phyloP scores from a whole-genome alignment of 1,284 basidiomycete species.

The Heterobasidion irregulare region DNA sequence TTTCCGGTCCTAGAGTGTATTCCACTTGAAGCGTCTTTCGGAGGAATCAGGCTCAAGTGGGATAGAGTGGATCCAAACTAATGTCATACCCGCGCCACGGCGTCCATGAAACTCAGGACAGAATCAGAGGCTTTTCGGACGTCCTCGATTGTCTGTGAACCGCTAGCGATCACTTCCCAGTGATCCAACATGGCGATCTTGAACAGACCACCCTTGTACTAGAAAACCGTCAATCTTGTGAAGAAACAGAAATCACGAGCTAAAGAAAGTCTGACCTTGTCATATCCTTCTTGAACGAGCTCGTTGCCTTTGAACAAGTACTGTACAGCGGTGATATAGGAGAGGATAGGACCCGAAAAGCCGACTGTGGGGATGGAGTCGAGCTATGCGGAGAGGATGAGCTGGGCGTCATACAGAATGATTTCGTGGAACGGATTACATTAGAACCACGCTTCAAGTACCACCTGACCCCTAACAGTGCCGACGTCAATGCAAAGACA shows the following conservation, averaged over 20 bases:
- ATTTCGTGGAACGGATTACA: no score
- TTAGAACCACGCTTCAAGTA: no score
- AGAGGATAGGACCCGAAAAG: constrained; percentile 8
- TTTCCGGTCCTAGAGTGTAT: constrained; percentile 7
- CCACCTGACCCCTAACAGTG: no score
- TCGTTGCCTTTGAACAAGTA: constrained; percentile 11
- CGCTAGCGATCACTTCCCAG: constrained; percentile 26
- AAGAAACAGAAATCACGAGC: neutral
- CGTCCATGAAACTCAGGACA: constrained; percentile 75
- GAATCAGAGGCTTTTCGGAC: constrained; percentile 26
- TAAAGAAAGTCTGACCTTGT: constrained; percentile 13
- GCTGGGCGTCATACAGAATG: no score
- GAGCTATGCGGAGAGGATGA: constrained; percentile 1
- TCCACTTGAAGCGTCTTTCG: neutral
- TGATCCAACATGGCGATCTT: constrained; percentile 20
- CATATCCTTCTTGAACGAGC: constrained; percentile 20
- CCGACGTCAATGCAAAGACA: no score
- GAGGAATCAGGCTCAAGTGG: neutral
- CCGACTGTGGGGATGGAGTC: constrained; percentile 7
- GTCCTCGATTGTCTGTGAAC: constrained; percentile 23
- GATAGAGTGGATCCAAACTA: neutral
- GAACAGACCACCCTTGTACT: constrained; percentile 24
- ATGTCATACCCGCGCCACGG: constrained; percentile 75
- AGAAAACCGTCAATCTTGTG: neutral
- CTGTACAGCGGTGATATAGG: constrained; percentile 13